Conservation (phyloP, 2,329 filamentous ascomycete species). For the Xylariaceae sp. region DNA sequence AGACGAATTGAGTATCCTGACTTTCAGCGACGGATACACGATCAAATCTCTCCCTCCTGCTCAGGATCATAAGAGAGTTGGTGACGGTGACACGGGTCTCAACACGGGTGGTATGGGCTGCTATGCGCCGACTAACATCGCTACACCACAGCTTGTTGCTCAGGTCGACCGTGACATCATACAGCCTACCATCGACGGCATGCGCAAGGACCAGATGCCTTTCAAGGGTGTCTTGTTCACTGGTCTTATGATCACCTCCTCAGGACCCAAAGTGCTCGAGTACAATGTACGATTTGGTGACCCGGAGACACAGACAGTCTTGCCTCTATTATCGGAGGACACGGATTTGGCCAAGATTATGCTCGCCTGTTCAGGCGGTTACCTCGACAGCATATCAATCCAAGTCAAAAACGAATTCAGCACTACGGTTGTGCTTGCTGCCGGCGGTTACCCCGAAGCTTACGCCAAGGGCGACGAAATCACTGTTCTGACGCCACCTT, state of each 20-base stretch:
- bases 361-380: conserved; percentile 75
- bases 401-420: conserved; percentile 68
- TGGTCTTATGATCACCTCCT: conserved; percentile 74
- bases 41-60: conserved; percentile 82
- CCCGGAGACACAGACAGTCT: conserved; percentile 74
- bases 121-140: conserved; percentile 84
- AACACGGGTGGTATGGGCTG: conserved; percentile 99
- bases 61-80: conserved; percentile 94
- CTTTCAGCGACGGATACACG: conserved; percentile 84
- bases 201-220: conserved; percentile 73
- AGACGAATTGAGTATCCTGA: conserved; percentile 87
- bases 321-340: conserved; percentile 71
- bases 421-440: conserved; percentile 89
- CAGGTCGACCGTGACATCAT: conserved; percentile 76
- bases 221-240: conserved; percentile 78
- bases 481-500: conserved; percentile 43
- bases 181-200: conserved; percentile 84
- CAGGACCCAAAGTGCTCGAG: conserved; percentile 68
- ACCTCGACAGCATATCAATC: conserved; percentile 65
- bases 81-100: conserved; percentile 82
- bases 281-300: conserved; percentile 80
- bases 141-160: conserved; percentile 69
- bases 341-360: conserved; percentile 86
- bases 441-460: conserved; percentile 81
- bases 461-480: conserved; percentile 75